These are phyloP conservation scores for Thuja plicata DNA, from an alignment of 83 land plant species.

Conservation along the genomic window DNA sequence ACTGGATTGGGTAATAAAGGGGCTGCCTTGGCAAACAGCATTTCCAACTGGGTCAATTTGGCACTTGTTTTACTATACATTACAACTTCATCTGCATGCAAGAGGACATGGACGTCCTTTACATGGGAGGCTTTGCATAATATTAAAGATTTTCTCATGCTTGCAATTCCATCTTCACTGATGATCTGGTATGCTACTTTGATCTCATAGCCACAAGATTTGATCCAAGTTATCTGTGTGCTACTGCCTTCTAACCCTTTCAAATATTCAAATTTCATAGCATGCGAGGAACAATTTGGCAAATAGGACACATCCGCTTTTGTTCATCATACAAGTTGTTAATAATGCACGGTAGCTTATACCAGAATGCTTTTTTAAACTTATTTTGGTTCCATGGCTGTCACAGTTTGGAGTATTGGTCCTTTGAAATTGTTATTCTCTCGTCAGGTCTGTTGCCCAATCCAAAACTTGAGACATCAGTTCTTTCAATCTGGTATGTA, in stretches of 20 bases:
- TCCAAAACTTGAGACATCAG: constrained; percentile 79
- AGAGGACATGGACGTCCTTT: constrained; percentile 63
- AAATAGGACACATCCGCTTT: neutral
- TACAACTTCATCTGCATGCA: constrained; percentile 54
- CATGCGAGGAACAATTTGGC: neutral
- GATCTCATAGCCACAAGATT: neutral
- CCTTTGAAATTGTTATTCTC: constrained; percentile 70
- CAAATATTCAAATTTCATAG: no score
- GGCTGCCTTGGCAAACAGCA: constrained; percentile 69
- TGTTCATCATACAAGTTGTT: neutral
- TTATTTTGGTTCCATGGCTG: no score
- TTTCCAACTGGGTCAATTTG: constrained; percentile 75
- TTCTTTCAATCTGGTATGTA: constrained; percentile 63
- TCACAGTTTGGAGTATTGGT: constrained; percentile 84
- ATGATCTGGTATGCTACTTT: constrained; percentile 74
- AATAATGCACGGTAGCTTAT: no score
- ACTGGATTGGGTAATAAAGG: constrained; percentile 59
- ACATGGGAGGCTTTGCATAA: constrained; percentile 57
- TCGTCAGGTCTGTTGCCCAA: constrained; percentile 82
- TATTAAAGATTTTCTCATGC: constrained; percentile 43
- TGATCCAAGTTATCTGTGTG: neutral
- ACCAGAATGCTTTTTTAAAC: no score
- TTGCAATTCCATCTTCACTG: constrained; percentile 66
- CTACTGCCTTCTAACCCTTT: neutral
- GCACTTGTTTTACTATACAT: constrained; percentile 51